These are phyloP conservation scores for Aspergillus pseudonomiae DNA, from an alignment of 2,329 filamentous ascomycete genomes.

Conservation along the genomic window DNA sequence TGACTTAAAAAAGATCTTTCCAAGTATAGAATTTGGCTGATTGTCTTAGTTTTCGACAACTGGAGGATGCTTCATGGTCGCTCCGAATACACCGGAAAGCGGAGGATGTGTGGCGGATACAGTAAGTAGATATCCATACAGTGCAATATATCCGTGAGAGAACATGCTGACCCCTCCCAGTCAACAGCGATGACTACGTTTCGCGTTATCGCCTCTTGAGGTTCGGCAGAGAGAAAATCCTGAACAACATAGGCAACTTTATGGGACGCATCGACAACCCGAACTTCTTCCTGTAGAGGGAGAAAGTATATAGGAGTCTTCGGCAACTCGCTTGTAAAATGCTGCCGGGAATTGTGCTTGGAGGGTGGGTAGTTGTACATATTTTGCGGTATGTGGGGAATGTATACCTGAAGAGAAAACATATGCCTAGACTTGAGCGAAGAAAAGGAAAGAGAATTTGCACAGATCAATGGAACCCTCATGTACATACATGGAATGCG, in stretches of 20 bases:
- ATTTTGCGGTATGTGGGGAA: neutral
- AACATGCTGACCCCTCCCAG: conserved; percentile 45
- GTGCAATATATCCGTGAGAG: neutral
- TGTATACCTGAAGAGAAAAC: neutral
- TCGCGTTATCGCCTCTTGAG: conserved; percentile 76
- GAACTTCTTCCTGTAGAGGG: conserved; percentile 13
- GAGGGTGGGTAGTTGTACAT: neutral
- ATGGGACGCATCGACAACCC: conserved; percentile 11
- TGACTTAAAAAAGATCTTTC: neutral
- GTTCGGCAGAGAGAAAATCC: conserved; percentile 47
- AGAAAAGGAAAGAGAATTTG: neutral
- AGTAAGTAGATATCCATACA: conserved; percentile 59
- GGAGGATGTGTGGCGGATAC: conserved; percentile 90
- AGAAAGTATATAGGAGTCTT: neutral
- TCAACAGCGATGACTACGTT: conserved; percentile 78
- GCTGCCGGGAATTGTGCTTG: neutral
- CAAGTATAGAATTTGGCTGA: conserved; percentile 10
- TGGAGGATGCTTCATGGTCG: conserved; percentile 92
- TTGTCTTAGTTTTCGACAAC: conserved; percentile 79
- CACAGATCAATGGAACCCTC: neutral
- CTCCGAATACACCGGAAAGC: conserved; percentile 76
- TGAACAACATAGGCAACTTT: conserved; percentile 35
- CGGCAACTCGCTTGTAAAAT: neutral
- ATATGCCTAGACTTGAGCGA: neutral
- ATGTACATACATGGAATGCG: neutral